These are phyloP conservation scores for Lobosporangium transversale DNA, from an alignment of 192 early-diverging fungal species.

Conservation along the genomic window DNA sequence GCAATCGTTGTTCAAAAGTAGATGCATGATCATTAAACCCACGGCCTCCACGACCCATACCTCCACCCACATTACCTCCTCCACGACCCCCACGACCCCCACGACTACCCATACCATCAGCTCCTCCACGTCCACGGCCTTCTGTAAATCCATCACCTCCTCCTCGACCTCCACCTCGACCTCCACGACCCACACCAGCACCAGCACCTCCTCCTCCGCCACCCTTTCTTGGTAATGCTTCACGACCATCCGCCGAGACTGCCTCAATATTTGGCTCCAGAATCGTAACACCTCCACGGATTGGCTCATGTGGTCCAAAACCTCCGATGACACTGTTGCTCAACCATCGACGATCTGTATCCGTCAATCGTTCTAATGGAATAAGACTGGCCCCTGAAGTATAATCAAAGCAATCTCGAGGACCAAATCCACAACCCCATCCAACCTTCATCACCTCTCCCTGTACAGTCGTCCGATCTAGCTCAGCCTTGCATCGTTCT, in stretches of 20 bases:
- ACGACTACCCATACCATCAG: constrained; percentile 1
- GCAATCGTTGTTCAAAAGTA: not conserved
- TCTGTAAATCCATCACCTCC: constrained; percentile 16
- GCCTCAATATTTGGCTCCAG: constrained; percentile 55
- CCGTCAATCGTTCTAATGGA: constrained; percentile 52
- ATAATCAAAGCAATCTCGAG: constrained; percentile 57
- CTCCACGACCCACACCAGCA: not conserved
- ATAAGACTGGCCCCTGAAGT: constrained; percentile 47
- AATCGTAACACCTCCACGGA: constrained; percentile 53
- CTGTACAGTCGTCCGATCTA: constrained; percentile 29
- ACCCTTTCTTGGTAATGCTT: constrained; percentile 30
- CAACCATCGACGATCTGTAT: constrained; percentile 55
- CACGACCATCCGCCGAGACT: constrained; percentile 29
- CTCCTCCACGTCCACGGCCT: constrained; percentile 10
- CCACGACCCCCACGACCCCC: not conserved
- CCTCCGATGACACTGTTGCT: constrained; percentile 48
- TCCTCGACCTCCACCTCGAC: not conserved
- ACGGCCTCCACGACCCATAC: constrained; percentile 23
- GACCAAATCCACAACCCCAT: constrained; percentile 59
- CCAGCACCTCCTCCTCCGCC: constrained; percentile 14
- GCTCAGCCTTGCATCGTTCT: constrained; percentile 32
- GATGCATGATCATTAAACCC: constrained; percentile 9
- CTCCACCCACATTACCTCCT: not conserved
- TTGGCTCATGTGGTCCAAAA: constrained; percentile 37
- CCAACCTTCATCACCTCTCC: constrained; percentile 53